A percentile compares a stretch with the other conserved stretches of the same genome.
Conservation (phyloP, 2,329 filamentous ascomycete genomes). For the Diaporthe aspalathi region DNA sequence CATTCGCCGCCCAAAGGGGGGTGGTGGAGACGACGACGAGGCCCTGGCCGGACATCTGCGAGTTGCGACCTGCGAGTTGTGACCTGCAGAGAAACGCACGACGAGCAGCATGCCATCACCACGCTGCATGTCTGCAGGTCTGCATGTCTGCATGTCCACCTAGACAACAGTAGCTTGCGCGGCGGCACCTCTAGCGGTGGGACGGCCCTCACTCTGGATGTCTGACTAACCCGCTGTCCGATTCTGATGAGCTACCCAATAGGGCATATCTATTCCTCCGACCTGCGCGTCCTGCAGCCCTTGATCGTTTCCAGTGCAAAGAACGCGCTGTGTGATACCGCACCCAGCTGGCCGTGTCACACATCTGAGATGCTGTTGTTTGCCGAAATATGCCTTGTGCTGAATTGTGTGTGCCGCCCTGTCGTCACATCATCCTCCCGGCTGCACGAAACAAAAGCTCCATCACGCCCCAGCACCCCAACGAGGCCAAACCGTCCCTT, state of each 20-base stretch:
- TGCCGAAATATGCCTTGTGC: not conserved
- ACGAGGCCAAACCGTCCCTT: not conserved
- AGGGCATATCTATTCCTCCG: not conserved
- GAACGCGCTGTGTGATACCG: not conserved
- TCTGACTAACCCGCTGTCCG: not conserved
- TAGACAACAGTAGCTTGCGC: conserved; percentile 29
- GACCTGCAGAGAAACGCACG: not conserved
- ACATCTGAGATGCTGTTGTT: not conserved
- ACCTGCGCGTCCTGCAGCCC: not conserved
- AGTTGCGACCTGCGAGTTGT: not conserved
- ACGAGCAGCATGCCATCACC: too few relatives aligned
- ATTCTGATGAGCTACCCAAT: not conserved
- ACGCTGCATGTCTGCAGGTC: not conserved
- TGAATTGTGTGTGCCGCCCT: not conserved
- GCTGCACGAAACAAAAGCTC: not conserved
- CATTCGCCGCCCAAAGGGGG: conserved; percentile 8
- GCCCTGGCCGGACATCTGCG: not conserved
- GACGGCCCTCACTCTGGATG: not conserved
- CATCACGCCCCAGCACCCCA: not conserved
- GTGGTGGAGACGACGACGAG: not conserved
- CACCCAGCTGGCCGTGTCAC: not conserved
- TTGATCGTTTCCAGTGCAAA: not conserved
- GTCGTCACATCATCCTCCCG: conserved; percentile 4
- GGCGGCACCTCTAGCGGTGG: conserved; percentile 4
- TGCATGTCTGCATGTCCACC: too few relatives aligned